Base-by-base conservation (phyloP, 441 rosid genomes). In the Adansonia rubrostipa region DNA sequence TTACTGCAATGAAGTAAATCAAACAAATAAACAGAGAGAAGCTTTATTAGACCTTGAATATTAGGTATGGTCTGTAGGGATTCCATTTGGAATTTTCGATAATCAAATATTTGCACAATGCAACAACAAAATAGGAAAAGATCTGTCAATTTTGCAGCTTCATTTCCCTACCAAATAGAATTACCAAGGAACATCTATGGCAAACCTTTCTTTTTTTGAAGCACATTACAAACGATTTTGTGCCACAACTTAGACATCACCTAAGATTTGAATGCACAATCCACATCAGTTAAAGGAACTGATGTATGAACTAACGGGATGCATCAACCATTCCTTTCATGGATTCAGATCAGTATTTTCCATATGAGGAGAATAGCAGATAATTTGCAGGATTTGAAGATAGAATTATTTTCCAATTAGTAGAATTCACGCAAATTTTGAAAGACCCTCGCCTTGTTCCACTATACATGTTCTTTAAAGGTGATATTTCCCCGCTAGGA, bases 281-380 rank as follows among this genome's bases (percentile, higher is more conserved):
- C 69, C 48, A 14, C 53, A 45, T 45, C 58, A 44, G 47, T 3
- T 28, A 17, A 11, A 24, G 60, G 50, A 33, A 8, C 15, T n/a
- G 28, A 48, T 6, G 28, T 10, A 45, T 36, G 48, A 64, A 36
- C 11, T 14, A 64, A 15, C 3, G 10, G 67, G 69, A 36, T 20
- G 22, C 48, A 36, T 42, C 28, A 76, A 51, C 78, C 69, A 60
- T 28, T 48, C 58, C 13, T 78, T 47, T 48, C 50, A 70, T 47
- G 71, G 40, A 50, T 78, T 78, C 65, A 61, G 63, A 45, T 19
- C 19, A 50, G 13, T 22, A 17, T 45, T 36, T 77, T 33, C 47
- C 22, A 5, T 20, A 17, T 51, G 33, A 28, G 2, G 14, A 24
- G 44, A 7, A n/a, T 24, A 45, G 72, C 69, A 57, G 64, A 57